Conservation (phyloP, 352 stramenopile genomes). For the Phytopythium kandeliae region DNA sequence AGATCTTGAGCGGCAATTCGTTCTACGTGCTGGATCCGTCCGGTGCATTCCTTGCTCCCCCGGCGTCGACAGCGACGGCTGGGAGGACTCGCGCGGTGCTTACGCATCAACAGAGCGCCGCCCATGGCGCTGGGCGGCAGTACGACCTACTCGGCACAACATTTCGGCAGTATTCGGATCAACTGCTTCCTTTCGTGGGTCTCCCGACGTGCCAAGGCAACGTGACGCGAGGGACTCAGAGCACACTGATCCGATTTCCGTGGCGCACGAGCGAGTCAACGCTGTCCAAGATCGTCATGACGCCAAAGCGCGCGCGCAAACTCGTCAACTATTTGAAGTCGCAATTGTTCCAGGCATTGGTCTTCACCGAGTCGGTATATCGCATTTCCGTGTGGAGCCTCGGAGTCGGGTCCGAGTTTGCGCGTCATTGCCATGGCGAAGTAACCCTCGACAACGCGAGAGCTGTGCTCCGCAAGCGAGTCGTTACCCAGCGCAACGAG, state of each 20-base stretch:
- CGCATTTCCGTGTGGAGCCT: constrained; percentile 60
- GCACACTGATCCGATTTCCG: constrained; percentile 69
- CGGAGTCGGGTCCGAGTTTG: constrained; percentile 60
- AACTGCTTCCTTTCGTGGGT: constrained; percentile 63
- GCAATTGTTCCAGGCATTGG: constrained; percentile 45
- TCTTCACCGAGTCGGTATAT: constrained; percentile 66
- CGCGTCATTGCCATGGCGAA: constrained; percentile 44
- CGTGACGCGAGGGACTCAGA: constrained; percentile 32
- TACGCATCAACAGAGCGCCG: background rate
- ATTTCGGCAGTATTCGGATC: constrained; percentile 67
- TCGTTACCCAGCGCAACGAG: constrained; percentile 36
- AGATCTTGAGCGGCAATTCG: constrained; percentile 66
- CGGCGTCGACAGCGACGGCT: constrained; percentile 8
- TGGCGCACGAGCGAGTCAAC: constrained; percentile 41
- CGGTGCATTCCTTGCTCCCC: constrained; percentile 28
- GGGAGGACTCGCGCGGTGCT: background rate
- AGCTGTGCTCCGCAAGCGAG: constrained; percentile 36
- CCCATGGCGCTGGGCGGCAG: constrained; percentile 24
- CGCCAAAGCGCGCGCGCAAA: constrained; percentile 16
- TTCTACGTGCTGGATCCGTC: constrained; percentile 78
- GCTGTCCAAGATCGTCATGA: constrained; percentile 32
- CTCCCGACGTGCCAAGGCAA: constrained; percentile 61
- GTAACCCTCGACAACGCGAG: constrained; percentile 30
- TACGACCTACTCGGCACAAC: constrained; percentile 60
- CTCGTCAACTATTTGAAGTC: constrained; percentile 36